Base-by-base conservation (phyloP, 345 rosid genomes). In the Moricandia moricandioides region DNA sequence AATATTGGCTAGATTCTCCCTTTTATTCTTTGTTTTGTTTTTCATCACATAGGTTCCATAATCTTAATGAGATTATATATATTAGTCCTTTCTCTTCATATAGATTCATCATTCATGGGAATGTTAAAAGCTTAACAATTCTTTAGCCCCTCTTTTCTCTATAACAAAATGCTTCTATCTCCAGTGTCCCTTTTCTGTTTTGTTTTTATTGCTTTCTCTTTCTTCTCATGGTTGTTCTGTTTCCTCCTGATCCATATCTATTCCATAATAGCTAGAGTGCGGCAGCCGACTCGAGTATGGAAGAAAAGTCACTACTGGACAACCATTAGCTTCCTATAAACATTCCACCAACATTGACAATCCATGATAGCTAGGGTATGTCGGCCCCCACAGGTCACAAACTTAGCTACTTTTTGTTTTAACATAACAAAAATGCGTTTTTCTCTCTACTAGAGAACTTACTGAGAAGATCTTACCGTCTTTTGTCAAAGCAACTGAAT, bases 261-360 rank as follows among this genome's bases (percentile, higher is more conserved):
- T 69, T 92, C 93, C 69, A 84, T 87, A 8, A 88, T 71, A 6
- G 98, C 98, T 74, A 92, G 64, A 24, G 97, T 95, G 80, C 92
- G 98, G 26, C 99, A 88, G 17, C 99, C 99, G 1, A 98, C 99
- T 27, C 3, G 29, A 3, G 29, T 27, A 27, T 27, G 29, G 29
- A 27, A 27, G 29, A 27, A 27, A 27, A 27, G 1, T 27, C 29
- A 27, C 29, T 27, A 27, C 29, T 27, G 29, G 29, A 27, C 29
- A 27, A 27, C 29, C 3, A 27, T 27, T 27, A 27, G 29, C 29
- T 27, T 27, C 29, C 29, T 27, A 27, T 27, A 27, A 27, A 27
- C 29, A 27, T 27, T 27, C 29, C 29, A 27, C 29, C 29, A 27
- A 1, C 29, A 27, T n/a, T n/a, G n/a, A n/a, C n/a, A n/a, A n/a